Evolutionary conservation across 2,329 filamentous ascomycete species (phyloP), one percentile per base, ranked within the genome.

Genomic region (Aureobasidium sp.): DNA sequence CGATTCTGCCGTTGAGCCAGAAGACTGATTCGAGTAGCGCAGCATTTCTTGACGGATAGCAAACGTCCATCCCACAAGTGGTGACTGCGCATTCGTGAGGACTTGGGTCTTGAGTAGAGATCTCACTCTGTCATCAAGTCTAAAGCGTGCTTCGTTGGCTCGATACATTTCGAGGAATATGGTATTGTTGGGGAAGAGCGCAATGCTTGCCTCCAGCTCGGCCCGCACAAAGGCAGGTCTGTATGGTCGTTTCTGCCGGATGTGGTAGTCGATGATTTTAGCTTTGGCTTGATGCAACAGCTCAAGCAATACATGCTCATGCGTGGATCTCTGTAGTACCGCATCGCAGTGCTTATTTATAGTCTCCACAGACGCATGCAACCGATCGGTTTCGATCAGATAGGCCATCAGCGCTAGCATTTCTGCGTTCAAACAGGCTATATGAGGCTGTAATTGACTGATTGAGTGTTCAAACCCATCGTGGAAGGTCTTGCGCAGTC

Each of bases 41-140:
- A 68, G 63, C 8, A 79, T 67, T 58, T 85, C 82, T 40, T 73
- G 71, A 55, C 73, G 71, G 16, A 86, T 77, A 0, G 73, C 71
- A 59, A 82, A 80, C 3, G 78, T 65, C 63, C 78, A 79, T 0
- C 72, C 70, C 0, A 74, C 70, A n/a, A 82, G 59, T 2, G 65
- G 68, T 19, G 68, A 64, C 2, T 59, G 44, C 4, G 61, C 62
- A 6, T 42, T 45, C n/a, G 25, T 39, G 1, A 72, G 60, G 2
- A 70, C 60, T 6, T 61, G 65, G 22, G 71, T 66, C 17, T 76
- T 69, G 10, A 90, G 71, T 7, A 87, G 69, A 5, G 78, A 74
- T n/a, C 86, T 81, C 17, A 94, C 80, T 16, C 88, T 85, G 60
- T 94, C 87, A 57, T 89, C 80, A 51, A 93, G 77, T 21, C 84